Base-by-base conservation (phyloP, 352 stramenopile species). In the Elongisporangium prolatum region DNA sequence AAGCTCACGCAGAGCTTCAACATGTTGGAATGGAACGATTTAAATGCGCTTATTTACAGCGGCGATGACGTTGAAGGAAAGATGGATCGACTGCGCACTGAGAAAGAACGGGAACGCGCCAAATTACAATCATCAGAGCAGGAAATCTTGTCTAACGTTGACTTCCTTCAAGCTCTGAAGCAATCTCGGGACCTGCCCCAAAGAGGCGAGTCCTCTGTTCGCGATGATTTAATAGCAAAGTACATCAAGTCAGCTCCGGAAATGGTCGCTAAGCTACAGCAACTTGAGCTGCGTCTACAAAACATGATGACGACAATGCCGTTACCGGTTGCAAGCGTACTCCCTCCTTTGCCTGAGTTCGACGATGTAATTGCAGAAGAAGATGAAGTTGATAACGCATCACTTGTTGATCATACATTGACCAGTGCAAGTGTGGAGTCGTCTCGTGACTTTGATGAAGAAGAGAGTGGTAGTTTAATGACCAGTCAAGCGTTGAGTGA, bases 1-100 rank as follows among this genome's bases (percentile, higher is more conserved):
- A 84, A 84, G 48, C 57, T 91, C 16, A 78, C 69, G 2, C 71
- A 65, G 21, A 84, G 78, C 44, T 88, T 75, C 52, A 72, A 73
- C 3, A 68, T 91, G 14, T 56, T 77, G n/a, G 78, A 89, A 44
- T 83, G 77, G 68, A 79, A 68, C 47, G 75, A 89, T 38, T 60
- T 91, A 17, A 69, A 63, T 38, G 64, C 69, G 2, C 72, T 71
- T 28, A 53, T 91, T 2, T 70, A 74, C 22, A 68, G 67, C 10
- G 60, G 75, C 47, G 28, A 38, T 9, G 28, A 38, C 13, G 28
- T 38, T 38, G 78, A 91, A 21, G 65, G 69, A 13, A 83, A 75
- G 24, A 60, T 86, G 13, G 66, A 64, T 14, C 65, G 68, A 3
- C 59, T 77, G 3, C 65, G 62, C 4, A 50, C 64, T 7, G 69